These are phyloP conservation scores for Russula emetica DNA, from an alignment of 768 basidiomycete genomes.

Conservation along the genomic window DNA sequence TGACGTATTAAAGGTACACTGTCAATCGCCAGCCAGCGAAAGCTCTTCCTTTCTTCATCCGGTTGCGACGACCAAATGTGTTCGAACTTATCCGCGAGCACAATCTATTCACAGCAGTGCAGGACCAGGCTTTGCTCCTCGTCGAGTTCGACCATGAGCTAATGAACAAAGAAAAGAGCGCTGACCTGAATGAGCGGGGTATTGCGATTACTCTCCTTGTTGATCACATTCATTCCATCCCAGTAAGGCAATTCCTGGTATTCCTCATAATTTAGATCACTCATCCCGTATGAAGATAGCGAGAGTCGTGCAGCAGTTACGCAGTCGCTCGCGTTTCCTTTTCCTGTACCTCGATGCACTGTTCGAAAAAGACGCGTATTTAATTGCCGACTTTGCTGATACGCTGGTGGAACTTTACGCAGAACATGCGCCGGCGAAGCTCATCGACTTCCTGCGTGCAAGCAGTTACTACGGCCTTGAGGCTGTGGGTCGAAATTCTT, in stretches of 20 bases:
- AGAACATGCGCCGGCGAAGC: constrained; percentile 68
- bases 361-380: constrained; percentile 78
- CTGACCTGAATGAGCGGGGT: constrained; percentile 47
- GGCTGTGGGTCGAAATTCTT: constrained; percentile 42
- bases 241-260: constrained; percentile 48
- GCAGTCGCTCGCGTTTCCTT: constrained; percentile 69
- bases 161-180: constrained; percentile 51
- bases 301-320: constrained; percentile 84
- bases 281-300: constrained; percentile 54
- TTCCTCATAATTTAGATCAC: not conserved
- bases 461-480: constrained; percentile 92
- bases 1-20: constrained; percentile 55
- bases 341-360: constrained; percentile 92
- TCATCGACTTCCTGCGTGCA: constrained; percentile 89
- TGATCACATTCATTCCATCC: constrained; percentile 93
- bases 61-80: constrained; percentile 81
- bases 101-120: constrained; percentile 91
- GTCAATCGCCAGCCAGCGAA: constrained; percentile 90
- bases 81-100: constrained; percentile 92
- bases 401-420: constrained; percentile 90
- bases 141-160: constrained; percentile 94
- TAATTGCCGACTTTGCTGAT: constrained; percentile 80
- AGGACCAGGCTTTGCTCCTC: constrained; percentile 86
- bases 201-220: constrained; percentile 84
- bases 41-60: constrained; percentile 85